A percentile compares a stretch with the other conserved stretches of the same genome.
These are phyloP conservation scores for Umbelopsis ramanniana DNA, from an alignment of 192 early-diverging fungal species.

Conservation along the genomic window DNA sequence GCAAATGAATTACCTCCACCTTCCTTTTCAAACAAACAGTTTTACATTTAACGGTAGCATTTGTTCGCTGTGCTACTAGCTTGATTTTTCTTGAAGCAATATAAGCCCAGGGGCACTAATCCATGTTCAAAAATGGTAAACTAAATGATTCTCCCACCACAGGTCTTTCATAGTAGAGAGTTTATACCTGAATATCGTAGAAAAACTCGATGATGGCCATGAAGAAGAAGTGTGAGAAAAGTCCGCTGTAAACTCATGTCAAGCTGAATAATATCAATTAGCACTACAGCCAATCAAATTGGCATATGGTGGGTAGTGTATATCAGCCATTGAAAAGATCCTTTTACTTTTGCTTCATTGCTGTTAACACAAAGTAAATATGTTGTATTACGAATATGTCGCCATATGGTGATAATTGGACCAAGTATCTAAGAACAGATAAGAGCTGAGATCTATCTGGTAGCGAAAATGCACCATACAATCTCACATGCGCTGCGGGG, in stretches of 20 bases:
- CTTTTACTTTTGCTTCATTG: not conserved
- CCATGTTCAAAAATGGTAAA: too few relatives aligned
- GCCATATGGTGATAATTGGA: not conserved
- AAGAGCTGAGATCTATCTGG: not conserved
- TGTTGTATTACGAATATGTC: not conserved
- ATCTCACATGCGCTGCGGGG: too few relatives aligned
- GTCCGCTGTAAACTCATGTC: too few relatives aligned
- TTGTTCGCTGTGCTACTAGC: conserved; percentile 2
- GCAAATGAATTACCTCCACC: not conserved
- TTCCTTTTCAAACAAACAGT: not conserved
- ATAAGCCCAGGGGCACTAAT: conserved; percentile 30
- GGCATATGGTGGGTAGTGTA: not conserved
- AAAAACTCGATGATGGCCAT: conserved; percentile 25
- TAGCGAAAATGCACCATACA: too few relatives aligned
- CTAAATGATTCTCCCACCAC: too few relatives aligned
- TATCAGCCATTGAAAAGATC: too few relatives aligned
- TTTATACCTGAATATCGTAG: conserved; percentile 21
- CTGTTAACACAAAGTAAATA: not conserved
- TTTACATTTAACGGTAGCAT: conserved; percentile 17
- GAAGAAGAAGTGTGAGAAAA: conserved; percentile 11
- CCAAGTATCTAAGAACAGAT: too few relatives aligned
- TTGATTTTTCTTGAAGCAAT: conserved; percentile 28
- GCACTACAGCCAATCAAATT: not conserved
- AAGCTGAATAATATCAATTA: too few relatives aligned
- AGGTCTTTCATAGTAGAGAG: not conserved